A percentile compares a stretch with the other conserved stretches of the same genome.
These are phyloP conservation scores for Aspergillus arachidicola DNA, from an alignment of 2,329 filamentous ascomycete species.

Conservation along the genomic window DNA sequence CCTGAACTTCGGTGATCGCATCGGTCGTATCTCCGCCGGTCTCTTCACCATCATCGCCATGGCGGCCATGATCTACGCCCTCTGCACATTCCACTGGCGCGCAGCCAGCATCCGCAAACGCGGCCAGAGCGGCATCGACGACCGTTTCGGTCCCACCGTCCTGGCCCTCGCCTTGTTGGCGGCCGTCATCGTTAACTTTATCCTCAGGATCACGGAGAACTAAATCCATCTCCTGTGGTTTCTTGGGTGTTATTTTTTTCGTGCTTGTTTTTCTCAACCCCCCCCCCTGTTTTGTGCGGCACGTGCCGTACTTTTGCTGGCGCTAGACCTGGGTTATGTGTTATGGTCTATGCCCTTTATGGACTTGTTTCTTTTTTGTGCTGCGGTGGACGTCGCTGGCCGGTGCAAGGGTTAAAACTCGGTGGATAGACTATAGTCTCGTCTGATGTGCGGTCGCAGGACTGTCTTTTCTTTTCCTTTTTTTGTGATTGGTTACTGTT, in stretches of 20 bases:
- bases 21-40: slow-evolving; percentile 90
- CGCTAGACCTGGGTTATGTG: neutral
- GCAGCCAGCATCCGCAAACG: slow-evolving; percentile 88
- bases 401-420: neutral
- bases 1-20: slow-evolving; percentile 94
- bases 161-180: slow-evolving; percentile 82
- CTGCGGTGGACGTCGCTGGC: neutral
- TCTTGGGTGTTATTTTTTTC: neutral
- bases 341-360: neutral
- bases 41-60: slow-evolving; percentile 94
- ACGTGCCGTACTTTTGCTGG: neutral
- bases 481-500: neutral
- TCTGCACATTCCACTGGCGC: slow-evolving; percentile 96
- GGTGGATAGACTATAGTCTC: neutral
- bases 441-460: neutral
- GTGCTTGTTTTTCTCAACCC: neutral
- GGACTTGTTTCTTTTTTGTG: neutral
- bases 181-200: slow-evolving; percentile 95
- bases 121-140: slow-evolving; percentile 94
- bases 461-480: neutral
- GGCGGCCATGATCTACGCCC: slow-evolving; percentile 91
- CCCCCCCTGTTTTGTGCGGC: neutral
- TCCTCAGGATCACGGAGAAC: slow-evolving; percentile 61
- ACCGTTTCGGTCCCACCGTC: slow-evolving; percentile 90
- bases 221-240: neutral